Evolutionary conservation across 1,284 basidiomycete species (phyloP).

Genomic region (Tylopilus sp.): DNA sequence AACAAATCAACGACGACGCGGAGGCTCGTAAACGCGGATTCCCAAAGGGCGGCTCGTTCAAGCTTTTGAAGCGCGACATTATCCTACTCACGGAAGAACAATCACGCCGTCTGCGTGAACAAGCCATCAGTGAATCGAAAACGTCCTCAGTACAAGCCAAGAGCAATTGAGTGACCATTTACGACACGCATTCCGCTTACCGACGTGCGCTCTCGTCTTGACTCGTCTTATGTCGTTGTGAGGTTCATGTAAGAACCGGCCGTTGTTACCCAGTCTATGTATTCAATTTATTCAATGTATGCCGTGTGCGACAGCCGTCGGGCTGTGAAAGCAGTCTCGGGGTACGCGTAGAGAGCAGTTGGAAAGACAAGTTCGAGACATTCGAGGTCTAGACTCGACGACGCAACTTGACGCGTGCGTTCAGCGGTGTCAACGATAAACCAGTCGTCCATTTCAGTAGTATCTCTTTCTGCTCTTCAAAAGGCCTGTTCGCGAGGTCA

Average conservation of each 20-base stretch:
- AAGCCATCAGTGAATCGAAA: conserved; percentile 1
- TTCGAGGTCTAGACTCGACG: conserved; percentile 20
- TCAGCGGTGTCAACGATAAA: conserved; percentile 31
- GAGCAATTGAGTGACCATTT: conserved; percentile 1
- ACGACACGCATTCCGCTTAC: no score
- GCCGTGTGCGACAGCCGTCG: background rate
- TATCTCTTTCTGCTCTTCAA: no score
- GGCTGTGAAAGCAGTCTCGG: background rate
- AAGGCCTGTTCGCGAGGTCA: conserved; percentile 26
- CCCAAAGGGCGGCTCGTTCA: conserved; percentile 55
- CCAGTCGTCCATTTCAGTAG: conserved; percentile 34
- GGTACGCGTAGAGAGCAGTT: no score
- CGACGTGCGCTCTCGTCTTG: background rate
- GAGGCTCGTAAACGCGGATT: conserved; percentile 61
- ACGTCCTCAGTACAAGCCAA: no score
- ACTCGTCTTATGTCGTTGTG: background rate
- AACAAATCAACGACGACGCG: conserved; percentile 48
- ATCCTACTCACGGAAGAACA: conserved; percentile 51
- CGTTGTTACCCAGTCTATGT: background rate
- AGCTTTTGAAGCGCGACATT: conserved; percentile 59
- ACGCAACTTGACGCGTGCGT: conserved; percentile 23
- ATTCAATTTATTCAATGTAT: background rate
- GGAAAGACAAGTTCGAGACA: no score
- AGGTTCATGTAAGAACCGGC: background rate
- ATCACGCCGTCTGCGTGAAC: conserved; percentile 15